Percentiles rank a stretch among this genome's conserved stretches.
phyloP scores from a whole-genome alignment of 169 alveolate species.

The Cryptosporidium andersoni region DNA sequence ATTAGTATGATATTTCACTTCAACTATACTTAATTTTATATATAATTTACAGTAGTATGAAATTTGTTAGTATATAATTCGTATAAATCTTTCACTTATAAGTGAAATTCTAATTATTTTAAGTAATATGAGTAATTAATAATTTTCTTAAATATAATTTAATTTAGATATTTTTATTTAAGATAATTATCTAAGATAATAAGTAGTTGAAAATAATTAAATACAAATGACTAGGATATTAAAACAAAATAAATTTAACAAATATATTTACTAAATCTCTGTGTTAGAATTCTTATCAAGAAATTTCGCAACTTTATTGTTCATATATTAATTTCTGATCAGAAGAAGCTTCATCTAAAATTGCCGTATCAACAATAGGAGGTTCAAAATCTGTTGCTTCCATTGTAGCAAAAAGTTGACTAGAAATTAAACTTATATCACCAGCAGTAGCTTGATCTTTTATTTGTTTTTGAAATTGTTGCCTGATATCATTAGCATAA shows the following conservation, averaged over 20 bases:
- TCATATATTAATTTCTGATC: constrained; percentile 31
- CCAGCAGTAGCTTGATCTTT: constrained; percentile 2
- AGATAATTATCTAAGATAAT: not conserved
- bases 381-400: constrained; percentile 57
- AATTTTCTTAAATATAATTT: not conserved
- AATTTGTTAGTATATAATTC: no score
- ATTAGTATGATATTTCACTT: no score
- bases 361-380: constrained; percentile 47
- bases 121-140: not conserved
- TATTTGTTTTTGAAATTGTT: constrained; percentile 30
- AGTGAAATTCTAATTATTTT: no score
- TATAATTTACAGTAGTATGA: no score
- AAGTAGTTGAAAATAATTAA: not conserved
- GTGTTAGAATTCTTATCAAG: not conserved
- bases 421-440: constrained; percentile 42
- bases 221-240: not conserved
- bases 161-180: not conserved
- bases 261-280: not conserved
- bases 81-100: no score
- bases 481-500: constrained; percentile 19
- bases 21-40: no score
- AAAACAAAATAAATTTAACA: not conserved
- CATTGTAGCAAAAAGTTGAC: constrained; percentile 36
- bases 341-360: constrained; percentile 44
- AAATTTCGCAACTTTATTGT: constrained; percentile 4